These are phyloP conservation scores for Amanita phalloides DNA, from an alignment of 768 basidiomycete species.

Conservation along the genomic window DNA sequence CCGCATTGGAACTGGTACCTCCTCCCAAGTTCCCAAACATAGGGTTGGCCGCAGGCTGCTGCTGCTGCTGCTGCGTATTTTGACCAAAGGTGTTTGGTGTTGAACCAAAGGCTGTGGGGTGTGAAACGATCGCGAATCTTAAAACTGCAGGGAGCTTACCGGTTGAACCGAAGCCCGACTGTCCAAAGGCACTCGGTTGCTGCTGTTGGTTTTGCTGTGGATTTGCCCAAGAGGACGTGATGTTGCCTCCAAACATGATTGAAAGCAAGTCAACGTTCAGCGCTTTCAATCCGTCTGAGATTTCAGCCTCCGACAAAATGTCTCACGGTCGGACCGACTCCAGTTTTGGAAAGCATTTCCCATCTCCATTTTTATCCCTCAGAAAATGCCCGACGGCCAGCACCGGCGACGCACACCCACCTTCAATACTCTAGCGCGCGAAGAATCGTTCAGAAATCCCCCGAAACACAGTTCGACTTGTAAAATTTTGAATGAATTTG, in stretches of 20 bases:
- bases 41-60: slow-evolving; percentile 47
- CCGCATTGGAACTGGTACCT: slow-evolving; percentile 20
- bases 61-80: slow-evolving; percentile 33
- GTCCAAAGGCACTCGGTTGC: slow-evolving; percentile 56
- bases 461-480: slow-evolving; percentile 57
- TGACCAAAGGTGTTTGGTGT: slow-evolving; percentile 46
- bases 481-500: slow-evolving; percentile 84
- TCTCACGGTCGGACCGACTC: neutral
- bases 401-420: slow-evolving; percentile 29
- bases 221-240: slow-evolving; percentile 63
- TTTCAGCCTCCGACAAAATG: slow-evolving; percentile 4
- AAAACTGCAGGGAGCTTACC: slow-evolving; percentile 24
- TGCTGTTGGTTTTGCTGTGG: slow-evolving; percentile 59
- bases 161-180: slow-evolving; percentile 55
- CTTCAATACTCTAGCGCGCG: slow-evolving; percentile 76
- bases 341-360: neutral
- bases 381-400: slow-evolving; percentile 39
- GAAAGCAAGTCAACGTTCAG: slow-evolving; percentile 4
- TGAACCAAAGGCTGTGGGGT: slow-evolving; percentile 38
- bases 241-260: slow-evolving; percentile 35
- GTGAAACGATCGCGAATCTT: slow-evolving; percentile 11
- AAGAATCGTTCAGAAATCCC: slow-evolving; percentile 70
- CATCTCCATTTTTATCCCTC: neutral
- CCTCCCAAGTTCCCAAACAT: slow-evolving; percentile 65
- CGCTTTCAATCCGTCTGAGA: slow-evolving; percentile 2